A percentile compares a stretch with the other conserved stretches of the same genome.
Conservation (phyloP, 2,329 filamentous ascomycete species). For the Coniochaeta sp. region DNA sequence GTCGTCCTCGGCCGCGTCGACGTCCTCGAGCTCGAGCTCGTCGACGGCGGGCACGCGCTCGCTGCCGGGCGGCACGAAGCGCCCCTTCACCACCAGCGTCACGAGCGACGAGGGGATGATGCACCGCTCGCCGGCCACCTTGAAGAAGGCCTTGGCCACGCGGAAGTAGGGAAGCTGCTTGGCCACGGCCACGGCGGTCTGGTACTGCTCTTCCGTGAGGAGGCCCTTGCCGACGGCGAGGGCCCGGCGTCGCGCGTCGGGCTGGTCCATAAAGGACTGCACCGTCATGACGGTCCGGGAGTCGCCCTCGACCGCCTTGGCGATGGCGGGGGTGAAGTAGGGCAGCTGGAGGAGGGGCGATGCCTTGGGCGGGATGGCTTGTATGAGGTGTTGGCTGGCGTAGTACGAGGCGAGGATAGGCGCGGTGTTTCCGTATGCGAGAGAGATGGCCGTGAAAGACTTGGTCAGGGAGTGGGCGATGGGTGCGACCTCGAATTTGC, state of each 20-base stretch:
- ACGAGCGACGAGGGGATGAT: conserved; percentile 91
- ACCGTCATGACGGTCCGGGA: conserved; percentile 69
- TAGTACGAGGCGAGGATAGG: conserved; percentile 79
- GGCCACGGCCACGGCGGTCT: conserved; percentile 66
- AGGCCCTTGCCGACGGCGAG: conserved; percentile 65
- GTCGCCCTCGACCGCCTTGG: conserved; percentile 64
- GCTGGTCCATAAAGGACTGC: conserved; percentile 81
- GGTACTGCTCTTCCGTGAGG: conserved; percentile 70
- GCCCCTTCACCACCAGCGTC: conserved; percentile 89
- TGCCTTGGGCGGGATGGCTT: conserved; percentile 75
- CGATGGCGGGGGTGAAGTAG: conserved; percentile 65
- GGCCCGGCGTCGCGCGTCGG: conserved; percentile 65
- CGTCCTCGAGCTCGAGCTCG: conserved; percentile 76
- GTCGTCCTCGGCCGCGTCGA: conserved; percentile 90
- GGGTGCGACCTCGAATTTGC: conserved; percentile 85
- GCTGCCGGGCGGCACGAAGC: conserved; percentile 82
- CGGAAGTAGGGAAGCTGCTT: conserved; percentile 77
- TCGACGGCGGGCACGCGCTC: conserved; percentile 67
- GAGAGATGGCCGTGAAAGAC: conserved; percentile 77
- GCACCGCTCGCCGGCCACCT: conserved; percentile 88
- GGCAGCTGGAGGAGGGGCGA: conserved; percentile 91
- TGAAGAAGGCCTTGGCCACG: conserved; percentile 94
- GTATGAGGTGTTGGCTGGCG: conserved; percentile 79
- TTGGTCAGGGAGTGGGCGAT: conserved; percentile 80
- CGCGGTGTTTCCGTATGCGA: conserved; percentile 77